A percentile compares a stretch with the other conserved stretches of the same genome.
Conservation (phyloP, 805 yeast genomes). For the Zygoascus flipseniorum region DNA sequence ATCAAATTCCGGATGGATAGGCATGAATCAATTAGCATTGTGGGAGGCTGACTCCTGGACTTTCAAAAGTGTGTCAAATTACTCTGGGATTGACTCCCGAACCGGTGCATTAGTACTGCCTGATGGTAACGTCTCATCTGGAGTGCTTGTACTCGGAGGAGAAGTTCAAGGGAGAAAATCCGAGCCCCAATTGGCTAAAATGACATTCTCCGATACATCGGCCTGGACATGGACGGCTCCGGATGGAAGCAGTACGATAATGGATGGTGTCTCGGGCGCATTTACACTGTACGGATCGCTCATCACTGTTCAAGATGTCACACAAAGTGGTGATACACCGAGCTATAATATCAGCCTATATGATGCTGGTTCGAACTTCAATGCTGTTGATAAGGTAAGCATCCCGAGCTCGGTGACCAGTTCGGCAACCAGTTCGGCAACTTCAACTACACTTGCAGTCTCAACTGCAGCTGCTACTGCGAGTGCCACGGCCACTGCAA, state of each 20-base stretch:
- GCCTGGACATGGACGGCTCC: slow-evolving; percentile 36
- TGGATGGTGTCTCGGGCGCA: slow-evolving; percentile 11
- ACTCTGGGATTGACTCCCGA: slow-evolving; percentile 42
- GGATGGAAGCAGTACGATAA: slow-evolving; percentile 12
- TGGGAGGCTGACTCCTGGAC: slow-evolving; percentile 71
- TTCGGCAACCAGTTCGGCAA: background rate
- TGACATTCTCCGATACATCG: slow-evolving; percentile 32
- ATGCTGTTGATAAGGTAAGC: background rate
- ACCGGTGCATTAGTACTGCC: slow-evolving; percentile 48
- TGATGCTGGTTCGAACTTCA: background rate
- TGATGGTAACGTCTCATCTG: slow-evolving; percentile 24
- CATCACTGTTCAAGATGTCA: slow-evolving; percentile 22
- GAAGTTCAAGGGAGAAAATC: slow-evolving; percentile 32
- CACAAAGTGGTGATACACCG: slow-evolving; percentile 23
- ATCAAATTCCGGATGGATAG: slow-evolving; percentile 55
- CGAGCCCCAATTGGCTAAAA: slow-evolving; percentile 35
- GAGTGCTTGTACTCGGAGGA: slow-evolving; percentile 57
- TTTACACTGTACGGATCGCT: slow-evolving; percentile 13
- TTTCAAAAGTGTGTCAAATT: slow-evolving; percentile 32
- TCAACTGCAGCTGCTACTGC: slow-evolving; percentile 17
- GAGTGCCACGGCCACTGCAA: slow-evolving; percentile 17
- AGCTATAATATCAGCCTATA: slow-evolving; percentile 6
- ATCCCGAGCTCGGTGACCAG: background rate
- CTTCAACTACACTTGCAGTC: slow-evolving; percentile 2
- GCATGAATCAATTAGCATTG: slow-evolving; percentile 62